Evolutionary conservation across 2,329 filamentous ascomycete genomes (phyloP), one percentile per base, ranked within the genome.

Genomic region (Stagonosporopsis cucurbitacearum): DNA sequence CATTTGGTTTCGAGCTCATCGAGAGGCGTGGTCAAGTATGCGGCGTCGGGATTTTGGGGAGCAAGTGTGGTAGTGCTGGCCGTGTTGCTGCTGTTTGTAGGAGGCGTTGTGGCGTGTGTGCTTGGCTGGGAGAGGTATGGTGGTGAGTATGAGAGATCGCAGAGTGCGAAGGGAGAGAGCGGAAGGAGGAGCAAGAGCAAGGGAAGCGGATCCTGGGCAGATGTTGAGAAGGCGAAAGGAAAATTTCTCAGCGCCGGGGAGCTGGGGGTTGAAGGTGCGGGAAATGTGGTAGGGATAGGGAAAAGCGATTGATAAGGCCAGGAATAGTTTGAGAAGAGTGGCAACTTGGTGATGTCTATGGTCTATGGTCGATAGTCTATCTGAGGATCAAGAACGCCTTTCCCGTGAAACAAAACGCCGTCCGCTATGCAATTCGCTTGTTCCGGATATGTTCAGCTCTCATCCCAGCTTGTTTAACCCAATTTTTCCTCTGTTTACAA

Each of bases 141-240:
- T n/a, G 69, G 69, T 39, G 69, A 73, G 35, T 73, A 70, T 44
- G 65, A 66, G 44, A 57, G 52, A 17, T 68, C 68, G 45, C 68
- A 72, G 61, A 42, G 56, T 37, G 64, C 66, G 22, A 72, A 73
- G 50, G 51, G 46, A 15, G 13, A 23, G 12, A 13, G 50, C 48
- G 50, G 45, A n/a, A 13, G 33, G 33, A 39, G 54, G 25, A 53
- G 57, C 7, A 23, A 22, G 30, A 65, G 45, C 28, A 50, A 59
- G 23, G 51, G 50, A 33, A 46, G 55, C 11, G 57, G 60, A 43
- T 48, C 32, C 19, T 54, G 54, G 11, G 53, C 33, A 17, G 69
- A 70, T 63, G 40, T 69, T 6, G 68, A 69, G 51, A 61, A 57
- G 19, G 64, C 54, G 35, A 65, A 57, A 40, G 59, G 60, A 19